A percentile compares a stretch with the other conserved stretches of the same genome.
These are phyloP conservation scores for Avena eriantha DNA, from an alignment of 176 grass and related monocot genomes.

Conservation along the genomic window DNA sequence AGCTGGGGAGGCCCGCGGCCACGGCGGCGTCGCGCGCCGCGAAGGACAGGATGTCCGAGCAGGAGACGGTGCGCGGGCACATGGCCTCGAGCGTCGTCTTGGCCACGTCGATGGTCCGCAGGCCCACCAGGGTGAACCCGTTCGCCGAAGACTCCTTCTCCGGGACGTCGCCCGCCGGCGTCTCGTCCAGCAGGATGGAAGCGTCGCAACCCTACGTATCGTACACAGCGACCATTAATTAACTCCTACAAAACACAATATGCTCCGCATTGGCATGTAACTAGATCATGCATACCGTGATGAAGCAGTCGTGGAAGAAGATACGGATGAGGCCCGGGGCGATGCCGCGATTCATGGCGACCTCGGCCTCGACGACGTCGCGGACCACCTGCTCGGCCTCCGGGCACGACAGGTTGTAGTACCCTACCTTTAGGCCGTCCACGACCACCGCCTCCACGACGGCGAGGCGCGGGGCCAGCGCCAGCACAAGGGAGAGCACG, in stretches of 20 bases:
- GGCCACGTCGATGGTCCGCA: constrained; percentile 41
- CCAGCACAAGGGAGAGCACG: background rate
- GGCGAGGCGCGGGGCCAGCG: background rate
- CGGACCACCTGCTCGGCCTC: constrained; percentile 40
- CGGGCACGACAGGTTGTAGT: constrained; percentile 45
- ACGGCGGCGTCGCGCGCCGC: constrained; percentile 60
- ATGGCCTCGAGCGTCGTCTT: constrained; percentile 47
- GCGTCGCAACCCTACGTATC: constrained; percentile 56
- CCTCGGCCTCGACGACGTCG: constrained; percentile 31
- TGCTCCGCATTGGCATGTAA: background rate
- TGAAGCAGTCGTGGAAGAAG: constrained; percentile 72
- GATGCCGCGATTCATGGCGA: constrained; percentile 32
- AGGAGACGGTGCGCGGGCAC: constrained; percentile 59
- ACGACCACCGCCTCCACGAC: constrained; percentile 23
- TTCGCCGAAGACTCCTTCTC: constrained; percentile 63
- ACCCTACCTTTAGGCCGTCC: constrained; percentile 42
- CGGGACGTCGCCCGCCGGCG: constrained; percentile 43
- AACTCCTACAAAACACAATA: background rate
- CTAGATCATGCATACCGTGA: constrained; percentile 25
- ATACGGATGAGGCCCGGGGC: constrained; percentile 50
- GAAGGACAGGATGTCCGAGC: constrained; percentile 56
- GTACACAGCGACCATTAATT: background rate
- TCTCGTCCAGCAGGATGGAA: constrained; percentile 58
- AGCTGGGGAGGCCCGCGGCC: constrained; percentile 34
- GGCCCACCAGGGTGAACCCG: constrained; percentile 53